A percentile compares a stretch with the other conserved stretches of the same genome.
Evolutionary conservation across 2,329 filamentous ascomycete genomes (phyloP).

Genomic region (Alternaria conjuncta): DNA sequence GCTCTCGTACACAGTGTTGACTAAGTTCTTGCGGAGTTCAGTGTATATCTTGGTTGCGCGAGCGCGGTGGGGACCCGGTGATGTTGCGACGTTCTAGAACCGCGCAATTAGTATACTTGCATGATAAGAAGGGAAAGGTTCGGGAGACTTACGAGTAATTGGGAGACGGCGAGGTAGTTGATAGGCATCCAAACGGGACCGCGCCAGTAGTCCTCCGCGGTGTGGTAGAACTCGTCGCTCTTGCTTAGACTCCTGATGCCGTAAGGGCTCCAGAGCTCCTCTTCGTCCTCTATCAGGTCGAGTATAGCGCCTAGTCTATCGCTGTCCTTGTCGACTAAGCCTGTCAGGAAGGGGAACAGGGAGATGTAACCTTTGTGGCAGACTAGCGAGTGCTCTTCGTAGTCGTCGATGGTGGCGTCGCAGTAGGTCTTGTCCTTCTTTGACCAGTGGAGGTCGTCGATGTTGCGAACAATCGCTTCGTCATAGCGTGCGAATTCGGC

Average conservation of each 20-base stretch:
- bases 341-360: constrained; percentile 88
- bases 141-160: constrained; percentile 65
- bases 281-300: constrained; percentile 77
- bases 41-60: constrained; percentile 77
- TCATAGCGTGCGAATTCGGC: constrained; percentile 74
- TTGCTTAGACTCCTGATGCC: constrained; percentile 91
- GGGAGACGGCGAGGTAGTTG: constrained; percentile 85
- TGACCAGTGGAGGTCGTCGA: constrained; percentile 94
- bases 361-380: constrained; percentile 98
- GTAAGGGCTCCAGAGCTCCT: constrained; percentile 87
- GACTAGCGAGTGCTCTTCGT: constrained; percentile 85
- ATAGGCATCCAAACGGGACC: constrained; percentile 97
- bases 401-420: constrained; percentile 93
- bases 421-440: constrained; percentile 83
- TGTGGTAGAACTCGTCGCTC: constrained; percentile 82
- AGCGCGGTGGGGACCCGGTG: constrained; percentile 68
- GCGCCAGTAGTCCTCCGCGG: constrained; percentile 96
- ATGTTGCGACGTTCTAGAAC: constrained; percentile 68
- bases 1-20: constrained; percentile 84
- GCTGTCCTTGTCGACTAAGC: constrained; percentile 76
- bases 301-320: constrained; percentile 76
- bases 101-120: background rate
- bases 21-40: constrained; percentile 79
- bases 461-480: constrained; percentile 80
- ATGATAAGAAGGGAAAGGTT: background rate